These are phyloP conservation scores for Aurifilum marmelostoma DNA, from an alignment of 2,329 filamentous ascomycete species.

Conservation along the genomic window DNA sequence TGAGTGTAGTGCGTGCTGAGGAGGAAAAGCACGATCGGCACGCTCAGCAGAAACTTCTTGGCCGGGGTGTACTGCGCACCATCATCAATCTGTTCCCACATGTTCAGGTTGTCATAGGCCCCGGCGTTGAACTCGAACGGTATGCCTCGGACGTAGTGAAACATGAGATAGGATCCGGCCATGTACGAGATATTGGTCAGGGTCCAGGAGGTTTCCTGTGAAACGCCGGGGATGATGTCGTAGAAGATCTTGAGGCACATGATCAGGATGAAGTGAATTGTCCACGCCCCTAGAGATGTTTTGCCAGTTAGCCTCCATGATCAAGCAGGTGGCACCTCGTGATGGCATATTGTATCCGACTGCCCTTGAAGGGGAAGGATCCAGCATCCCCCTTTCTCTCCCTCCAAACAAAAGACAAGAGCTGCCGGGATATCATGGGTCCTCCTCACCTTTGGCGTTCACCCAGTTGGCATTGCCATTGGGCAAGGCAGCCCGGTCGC, in stretches of 20 bases:
- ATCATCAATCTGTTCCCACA: constrained; percentile 99
- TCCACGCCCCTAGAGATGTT: constrained; percentile 80
- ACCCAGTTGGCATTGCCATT: constrained; percentile 99
- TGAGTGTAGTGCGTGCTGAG: constrained; percentile 99
- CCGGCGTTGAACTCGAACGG: constrained; percentile 99
- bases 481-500: constrained; percentile 90
- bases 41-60: constrained; percentile 96
- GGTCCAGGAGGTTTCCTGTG: constrained; percentile 98
- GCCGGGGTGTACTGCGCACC: constrained; percentile 97
- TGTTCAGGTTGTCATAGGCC: constrained; percentile 98
- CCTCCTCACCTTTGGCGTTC: constrained; percentile 84
- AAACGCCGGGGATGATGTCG: constrained; percentile 93
- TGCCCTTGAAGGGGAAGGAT: background rate
- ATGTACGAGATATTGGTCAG: constrained; percentile 99
- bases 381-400: background rate
- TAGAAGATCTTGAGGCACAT: constrained; percentile 91
- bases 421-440: too few species aligned
- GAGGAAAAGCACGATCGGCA: constrained; percentile 92
- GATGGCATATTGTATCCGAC: too few species aligned
- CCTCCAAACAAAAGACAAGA: too few species aligned
- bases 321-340: background rate
- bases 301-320: constrained; percentile 29
- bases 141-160: constrained; percentile 96
- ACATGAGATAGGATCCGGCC: constrained; percentile 99
- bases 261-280: constrained; percentile 94